These are phyloP conservation scores for Leucogyrophana mollusca DNA, from an alignment of 768 basidiomycete genomes.

Conservation along the genomic window DNA sequence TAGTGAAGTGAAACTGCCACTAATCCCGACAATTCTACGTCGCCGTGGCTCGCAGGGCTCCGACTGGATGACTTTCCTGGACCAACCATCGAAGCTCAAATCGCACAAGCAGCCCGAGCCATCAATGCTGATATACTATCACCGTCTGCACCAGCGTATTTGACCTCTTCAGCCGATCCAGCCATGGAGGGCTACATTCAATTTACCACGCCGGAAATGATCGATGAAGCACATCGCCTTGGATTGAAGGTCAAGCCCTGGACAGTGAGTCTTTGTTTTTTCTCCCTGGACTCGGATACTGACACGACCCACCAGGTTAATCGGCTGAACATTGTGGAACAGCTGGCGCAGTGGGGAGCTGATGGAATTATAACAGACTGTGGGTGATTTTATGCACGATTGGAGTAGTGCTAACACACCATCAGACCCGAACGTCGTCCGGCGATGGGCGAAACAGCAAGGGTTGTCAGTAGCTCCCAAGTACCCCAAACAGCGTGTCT, in stretches of 20 bases:
- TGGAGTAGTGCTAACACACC: neutral
- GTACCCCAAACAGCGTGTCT: conserved; percentile 57
- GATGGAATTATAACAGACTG: conserved; percentile 83
- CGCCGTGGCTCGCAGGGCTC: conserved; percentile 71
- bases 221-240: conserved; percentile 60
- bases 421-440: conserved; percentile 54
- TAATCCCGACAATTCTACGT: conserved; percentile 41
- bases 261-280: conserved; percentile 49
- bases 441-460: conserved; percentile 53
- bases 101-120: conserved; percentile 66
- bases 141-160: conserved; percentile 45
- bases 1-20: conserved; percentile 37
- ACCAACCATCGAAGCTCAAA: conserved; percentile 49
- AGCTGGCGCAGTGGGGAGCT: conserved; percentile 56
- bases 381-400: conserved; percentile 17
- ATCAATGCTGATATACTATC: conserved; percentile 69
- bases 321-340: conserved; percentile 56
- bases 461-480: conserved; percentile 53
- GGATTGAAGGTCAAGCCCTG: conserved; percentile 69
- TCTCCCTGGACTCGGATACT: neutral
- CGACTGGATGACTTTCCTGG: conserved; percentile 65
- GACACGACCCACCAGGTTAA: conserved; percentile 46
- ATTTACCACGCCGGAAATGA: conserved; percentile 70
- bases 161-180: conserved; percentile 42
- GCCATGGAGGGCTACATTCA: conserved; percentile 42